Base-by-base conservation (phyloP, 139 green algal genomes). In the Micromonas pusilla region DNA sequence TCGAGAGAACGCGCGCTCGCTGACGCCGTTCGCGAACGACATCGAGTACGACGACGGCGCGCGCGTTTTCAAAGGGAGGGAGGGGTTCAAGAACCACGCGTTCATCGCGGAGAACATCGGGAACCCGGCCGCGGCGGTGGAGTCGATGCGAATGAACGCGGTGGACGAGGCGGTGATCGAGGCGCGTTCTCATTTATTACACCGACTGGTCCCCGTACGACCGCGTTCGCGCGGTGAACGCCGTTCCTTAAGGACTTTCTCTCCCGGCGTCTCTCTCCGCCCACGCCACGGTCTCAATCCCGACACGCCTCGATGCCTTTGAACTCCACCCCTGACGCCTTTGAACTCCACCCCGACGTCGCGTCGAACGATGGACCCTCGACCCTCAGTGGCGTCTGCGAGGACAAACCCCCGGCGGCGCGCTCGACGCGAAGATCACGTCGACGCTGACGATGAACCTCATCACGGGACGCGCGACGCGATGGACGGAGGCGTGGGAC, bases 381-480 rank as follows among this genome's bases (percentile, higher is more conserved):
- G n/a, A n/a, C n/a, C n/a, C n/a, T n/a, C n/a, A n/a, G 37, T 75
- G 68, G 68, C 9, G 33, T 34, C 31, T 75, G 25, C n/a, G 62
- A 9, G 38, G 68, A 25, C n/a, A 20, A 0, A 62, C 60, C 68
- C n/a, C 20, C 20, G 33, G 32, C 65, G 65, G 65, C 32, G 23
- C 25, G 3, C n/a, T 62, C 34, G 38, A 39, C 1, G 68, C 62
- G 37, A 26, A 75, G 1, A 32, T 75, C 4, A 39, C 52, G 68
- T n/a, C 37, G 37, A 75, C 68, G 68, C 53, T 53, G 21, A 62
- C 36, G 37, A 60, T 75, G 68, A 75, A 75, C 53, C 30, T 75
- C 21, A 75, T 75, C 68, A 75, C 68, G 37, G 68, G 68, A 13
- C 23, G 38, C 19, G 37, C 53, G n/a, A 62, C 53, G 38, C 20